phyloP scores from a whole-genome alignment of 1,284 basidiomycete genomes.

The Termitomyces sp. region DNA sequence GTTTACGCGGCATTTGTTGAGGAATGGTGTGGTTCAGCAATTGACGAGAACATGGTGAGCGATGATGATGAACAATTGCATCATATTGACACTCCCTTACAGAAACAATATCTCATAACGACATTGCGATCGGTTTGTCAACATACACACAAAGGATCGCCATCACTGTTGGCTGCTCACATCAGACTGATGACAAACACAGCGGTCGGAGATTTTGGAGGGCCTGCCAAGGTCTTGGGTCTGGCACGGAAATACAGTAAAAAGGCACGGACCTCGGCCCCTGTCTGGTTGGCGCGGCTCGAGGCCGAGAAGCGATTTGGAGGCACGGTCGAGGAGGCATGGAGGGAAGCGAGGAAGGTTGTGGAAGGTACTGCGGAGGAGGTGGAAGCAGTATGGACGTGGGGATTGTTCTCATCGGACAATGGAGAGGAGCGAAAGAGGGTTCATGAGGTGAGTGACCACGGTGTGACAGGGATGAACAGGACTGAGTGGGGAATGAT shows the following conservation, averaged over 20 bases:
- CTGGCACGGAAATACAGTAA: constrained; percentile 44
- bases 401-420: constrained; percentile 42
- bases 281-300: constrained; percentile 53
- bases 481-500: constrained; percentile 13
- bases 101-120: constrained; percentile 46
- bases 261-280: constrained; percentile 27
- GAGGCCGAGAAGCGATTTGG: constrained; percentile 37
- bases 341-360: constrained; percentile 38
- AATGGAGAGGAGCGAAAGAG: constrained; percentile 22
- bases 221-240: constrained; percentile 35
- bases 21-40: constrained; percentile 46
- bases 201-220: constrained; percentile 17
- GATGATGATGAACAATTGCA: neutral
- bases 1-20: constrained; percentile 55
- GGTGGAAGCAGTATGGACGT: constrained; percentile 43
- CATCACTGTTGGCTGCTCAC: constrained; percentile 42
- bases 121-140: constrained; percentile 43
- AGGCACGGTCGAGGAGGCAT: constrained; percentile 28
- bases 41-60: constrained; percentile 55
- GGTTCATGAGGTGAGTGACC: constrained; percentile 36
- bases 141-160: constrained; percentile 27
- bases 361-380: constrained; percentile 31
- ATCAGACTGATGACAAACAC: constrained; percentile 39
- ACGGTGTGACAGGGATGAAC: neutral
- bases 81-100: neutral